Evolutionary conservation across 176 grass and related monocot genomes (phyloP).

Genomic region (Hyparrhenia diplandra): DNA sequence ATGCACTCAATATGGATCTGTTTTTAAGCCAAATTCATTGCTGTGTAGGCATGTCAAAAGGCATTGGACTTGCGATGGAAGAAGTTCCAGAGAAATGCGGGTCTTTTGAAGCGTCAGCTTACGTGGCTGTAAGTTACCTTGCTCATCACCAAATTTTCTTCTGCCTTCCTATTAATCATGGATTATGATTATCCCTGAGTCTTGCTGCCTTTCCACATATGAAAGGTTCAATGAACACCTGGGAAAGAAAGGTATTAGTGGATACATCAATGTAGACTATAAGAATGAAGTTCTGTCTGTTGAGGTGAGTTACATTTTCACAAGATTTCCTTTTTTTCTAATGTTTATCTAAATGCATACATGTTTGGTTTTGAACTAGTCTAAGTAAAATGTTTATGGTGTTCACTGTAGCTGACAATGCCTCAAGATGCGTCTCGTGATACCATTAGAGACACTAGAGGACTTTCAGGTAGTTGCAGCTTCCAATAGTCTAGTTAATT

Average conservation of each 20-base stretch:
- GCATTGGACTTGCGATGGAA: constrained; percentile 75
- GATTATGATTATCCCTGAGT: constrained; percentile 17
- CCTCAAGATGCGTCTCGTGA: constrained; percentile 95
- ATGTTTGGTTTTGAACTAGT: neutral
- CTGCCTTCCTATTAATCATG: neutral
- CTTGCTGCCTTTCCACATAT: constrained; percentile 6
- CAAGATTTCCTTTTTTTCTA: neutral
- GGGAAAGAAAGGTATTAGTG: constrained; percentile 87
- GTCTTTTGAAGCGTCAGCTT: constrained; percentile 69
- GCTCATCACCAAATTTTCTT: neutral
- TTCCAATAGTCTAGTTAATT: neutral
- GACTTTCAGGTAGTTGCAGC: constrained; percentile 77
- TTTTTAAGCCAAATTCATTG: too few relatives aligned
- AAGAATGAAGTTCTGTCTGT: constrained; percentile 64
- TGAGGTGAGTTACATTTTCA: constrained; percentile 42
- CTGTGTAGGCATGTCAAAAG: constrained; percentile 63
- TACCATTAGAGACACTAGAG: constrained; percentile 76
- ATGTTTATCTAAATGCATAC: constrained; percentile 15
- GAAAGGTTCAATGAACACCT: constrained; percentile 90
- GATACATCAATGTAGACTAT: constrained; percentile 86
- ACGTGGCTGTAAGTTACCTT: constrained; percentile 67
- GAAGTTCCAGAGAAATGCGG: constrained; percentile 90
- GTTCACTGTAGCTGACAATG: constrained; percentile 72
- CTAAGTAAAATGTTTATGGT: constrained; percentile 11
- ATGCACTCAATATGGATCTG: too few relatives aligned